Percentiles rank a stretch among this genome's conserved stretches.
Evolutionary conservation across 2,329 filamentous ascomycete species (phyloP).

Genomic region (Colletotrichum siamense): DNA sequence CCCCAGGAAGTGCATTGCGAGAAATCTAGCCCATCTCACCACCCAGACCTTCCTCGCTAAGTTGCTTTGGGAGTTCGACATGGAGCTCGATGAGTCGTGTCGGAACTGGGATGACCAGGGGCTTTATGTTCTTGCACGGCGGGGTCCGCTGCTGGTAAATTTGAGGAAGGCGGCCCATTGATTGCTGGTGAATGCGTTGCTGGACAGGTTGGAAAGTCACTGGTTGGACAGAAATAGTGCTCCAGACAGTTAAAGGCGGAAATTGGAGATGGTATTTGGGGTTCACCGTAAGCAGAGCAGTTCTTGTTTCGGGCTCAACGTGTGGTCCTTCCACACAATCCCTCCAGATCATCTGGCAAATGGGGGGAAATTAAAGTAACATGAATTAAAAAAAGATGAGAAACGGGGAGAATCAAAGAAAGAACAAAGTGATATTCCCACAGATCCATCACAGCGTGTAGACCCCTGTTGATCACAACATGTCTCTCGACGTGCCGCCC

Average conservation of each 20-base stretch:
- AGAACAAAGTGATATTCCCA: neutral
- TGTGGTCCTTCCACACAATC: too few relatives aligned
- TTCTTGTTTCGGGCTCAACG: neutral
- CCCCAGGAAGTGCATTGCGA: slow-evolving; percentile 45
- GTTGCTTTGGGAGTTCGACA: neutral
- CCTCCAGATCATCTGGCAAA: too few relatives aligned
- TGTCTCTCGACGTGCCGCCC: neutral
- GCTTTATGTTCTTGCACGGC: neutral
- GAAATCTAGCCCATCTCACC: slow-evolving; percentile 31
- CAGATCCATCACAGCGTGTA: too few relatives aligned
- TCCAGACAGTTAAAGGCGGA: neutral
- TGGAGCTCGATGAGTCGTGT: neutral
- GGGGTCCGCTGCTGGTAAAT: neutral
- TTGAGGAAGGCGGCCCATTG: neutral
- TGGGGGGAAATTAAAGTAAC: too few relatives aligned
- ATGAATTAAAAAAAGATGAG: neutral
- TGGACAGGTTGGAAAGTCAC: neutral
- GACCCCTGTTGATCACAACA: too few relatives aligned
- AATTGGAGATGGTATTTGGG: neutral
- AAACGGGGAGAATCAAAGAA: neutral
- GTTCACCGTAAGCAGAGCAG: too few relatives aligned
- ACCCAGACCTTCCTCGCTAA: neutral
- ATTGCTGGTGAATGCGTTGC: neutral
- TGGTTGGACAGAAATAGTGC: neutral
- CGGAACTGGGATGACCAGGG: neutral